phyloP scores from a whole-genome alignment of 257 asterid genomes.

The Thymus mandschuricus region DNA sequence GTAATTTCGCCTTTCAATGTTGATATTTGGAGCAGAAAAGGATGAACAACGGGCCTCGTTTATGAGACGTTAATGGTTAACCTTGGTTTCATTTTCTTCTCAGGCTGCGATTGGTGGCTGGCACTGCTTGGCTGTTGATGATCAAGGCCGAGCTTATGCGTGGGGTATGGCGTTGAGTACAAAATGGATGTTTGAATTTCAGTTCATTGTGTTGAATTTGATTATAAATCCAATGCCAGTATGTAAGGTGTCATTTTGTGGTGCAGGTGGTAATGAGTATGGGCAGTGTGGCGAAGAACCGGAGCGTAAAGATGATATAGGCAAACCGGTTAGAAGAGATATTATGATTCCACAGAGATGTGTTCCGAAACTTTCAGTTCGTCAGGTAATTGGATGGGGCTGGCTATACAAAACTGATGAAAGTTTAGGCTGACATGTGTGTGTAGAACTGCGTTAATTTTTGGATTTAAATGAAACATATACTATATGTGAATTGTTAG shows the following conservation, averaged over 20 bases:
- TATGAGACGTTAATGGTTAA: conserved; percentile 23
- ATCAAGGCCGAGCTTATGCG: conserved; percentile 95
- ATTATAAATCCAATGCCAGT: not conserved
- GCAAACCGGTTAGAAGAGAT: conserved; percentile 84
- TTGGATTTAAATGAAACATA: conserved; percentile 2
- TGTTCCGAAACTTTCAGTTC: conserved; percentile 88
- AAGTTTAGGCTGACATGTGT: conserved; percentile 16
- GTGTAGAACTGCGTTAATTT: conserved; percentile 8
- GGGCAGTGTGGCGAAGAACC: conserved; percentile 99
- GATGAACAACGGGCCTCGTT: conserved; percentile 7
- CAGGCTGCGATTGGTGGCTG: conserved; percentile 99
- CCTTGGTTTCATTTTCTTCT: conserved; percentile 29
- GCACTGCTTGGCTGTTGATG: conserved; percentile 99
- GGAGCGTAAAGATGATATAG: conserved; percentile 78
- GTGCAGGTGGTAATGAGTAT: conserved; percentile 95
- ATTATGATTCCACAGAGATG: conserved; percentile 91
- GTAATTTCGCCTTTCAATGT: not conserved
- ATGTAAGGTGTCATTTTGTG: conserved; percentile 16
- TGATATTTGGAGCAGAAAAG: conserved; percentile 2
- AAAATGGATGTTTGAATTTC: conserved; percentile 15
- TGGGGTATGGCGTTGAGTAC: conserved; percentile 65
- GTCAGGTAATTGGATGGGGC: conserved; percentile 59
- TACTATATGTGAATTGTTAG: conserved; percentile 12
- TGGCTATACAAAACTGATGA: conserved; percentile 1
- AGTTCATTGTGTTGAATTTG: conserved; percentile 12